phyloP scores from a whole-genome alignment of 2,329 filamentous ascomycete genomes.

The Stachybotrys chartarum region DNA sequence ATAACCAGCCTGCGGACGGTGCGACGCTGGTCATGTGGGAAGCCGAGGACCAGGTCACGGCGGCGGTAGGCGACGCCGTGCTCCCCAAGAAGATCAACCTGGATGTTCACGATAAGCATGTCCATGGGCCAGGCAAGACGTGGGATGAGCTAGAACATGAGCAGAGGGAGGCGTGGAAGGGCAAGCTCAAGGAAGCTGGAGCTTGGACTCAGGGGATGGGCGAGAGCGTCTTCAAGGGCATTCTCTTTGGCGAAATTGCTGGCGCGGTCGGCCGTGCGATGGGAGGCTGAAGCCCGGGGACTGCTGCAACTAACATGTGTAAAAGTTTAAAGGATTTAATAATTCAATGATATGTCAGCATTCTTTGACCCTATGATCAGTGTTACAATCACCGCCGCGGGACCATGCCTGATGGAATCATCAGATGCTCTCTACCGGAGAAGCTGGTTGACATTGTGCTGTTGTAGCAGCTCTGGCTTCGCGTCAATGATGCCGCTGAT shows the following conservation, averaged over 20 bases:
- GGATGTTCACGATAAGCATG: constrained; percentile 37
- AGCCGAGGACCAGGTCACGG: constrained; percentile 9
- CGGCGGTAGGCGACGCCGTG: constrained; percentile 5
- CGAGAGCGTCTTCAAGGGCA: constrained; percentile 66
- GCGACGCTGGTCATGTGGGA: constrained; percentile 32
- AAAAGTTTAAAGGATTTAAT: neutral
- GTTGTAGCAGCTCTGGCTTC: neutral
- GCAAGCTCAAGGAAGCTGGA: constrained; percentile 59
- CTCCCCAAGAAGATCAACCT: constrained; percentile 25
- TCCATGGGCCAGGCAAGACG: constrained; percentile 45
- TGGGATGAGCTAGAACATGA: constrained; percentile 65
- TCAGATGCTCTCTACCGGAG: neutral
- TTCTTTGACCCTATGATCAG: neutral
- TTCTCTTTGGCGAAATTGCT: constrained; percentile 69
- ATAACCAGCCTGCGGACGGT: constrained; percentile 22
- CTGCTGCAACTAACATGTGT: neutral
- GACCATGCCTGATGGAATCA: neutral
- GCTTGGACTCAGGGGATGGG: constrained; percentile 76
- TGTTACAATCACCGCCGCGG: neutral
- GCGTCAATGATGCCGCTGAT: neutral
- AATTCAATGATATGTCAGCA: neutral
- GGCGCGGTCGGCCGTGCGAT: constrained; percentile 51
- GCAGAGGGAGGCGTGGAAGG: constrained; percentile 63
- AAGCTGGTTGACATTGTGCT: neutral
- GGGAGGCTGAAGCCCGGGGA: constrained; percentile 20